Evolutionary conservation across 2,329 filamentous ascomycete species (phyloP), one percentile per base, ranked within the genome.

Genomic region (Ceratocystis cacaofunesta): DNA sequence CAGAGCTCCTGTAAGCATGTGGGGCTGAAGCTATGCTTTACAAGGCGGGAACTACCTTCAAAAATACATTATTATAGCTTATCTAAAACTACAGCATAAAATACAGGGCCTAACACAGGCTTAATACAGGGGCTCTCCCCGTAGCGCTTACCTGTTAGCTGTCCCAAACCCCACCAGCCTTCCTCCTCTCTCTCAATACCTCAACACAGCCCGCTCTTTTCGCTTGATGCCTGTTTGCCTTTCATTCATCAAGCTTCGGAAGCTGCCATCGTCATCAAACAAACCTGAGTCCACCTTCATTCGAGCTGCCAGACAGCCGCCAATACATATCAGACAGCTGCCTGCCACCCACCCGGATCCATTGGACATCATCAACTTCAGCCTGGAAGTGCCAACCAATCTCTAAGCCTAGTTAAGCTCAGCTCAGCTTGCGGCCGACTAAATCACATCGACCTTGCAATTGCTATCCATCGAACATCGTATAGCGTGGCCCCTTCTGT

Each of bases 121-220:
- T 8, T n/a, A 32, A 36, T 58, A 58, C 55, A 58, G 55, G 55
- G 55, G 55, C 28, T 58, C 17, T 32, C 55, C 55, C 55, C 28
- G 28, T 58, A 58, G 28, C 17, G 52, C 15, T 58, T 30, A 32
- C 55, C 55, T 19, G 55, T 19, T 58, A 58, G 55, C 55, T 58
- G 55, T 58, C 25, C 36, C 55, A 58, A 58, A 36, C 55, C 55
- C 55, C 55, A 10, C 55, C 55, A 58, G 55, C 55, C 55, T 58
- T 19, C 55, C 55, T 36, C 22, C 25, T 12, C 55, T 30, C 48
- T 25, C 48, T 8, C 22, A 15, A 52, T 52, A 58, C 25, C 52
- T 30, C 52, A 19, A 58, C 52, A 58, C 52, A 58, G 52, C 52
- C 55, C 8, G 19, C 19, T n/a, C 32, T 19, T 58, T 58, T 19